A percentile compares a stretch with the other conserved stretches of the same genome.
phyloP scores from a whole-genome alignment of 805 yeast species.

The Kazachstania kunashirensis region DNA sequence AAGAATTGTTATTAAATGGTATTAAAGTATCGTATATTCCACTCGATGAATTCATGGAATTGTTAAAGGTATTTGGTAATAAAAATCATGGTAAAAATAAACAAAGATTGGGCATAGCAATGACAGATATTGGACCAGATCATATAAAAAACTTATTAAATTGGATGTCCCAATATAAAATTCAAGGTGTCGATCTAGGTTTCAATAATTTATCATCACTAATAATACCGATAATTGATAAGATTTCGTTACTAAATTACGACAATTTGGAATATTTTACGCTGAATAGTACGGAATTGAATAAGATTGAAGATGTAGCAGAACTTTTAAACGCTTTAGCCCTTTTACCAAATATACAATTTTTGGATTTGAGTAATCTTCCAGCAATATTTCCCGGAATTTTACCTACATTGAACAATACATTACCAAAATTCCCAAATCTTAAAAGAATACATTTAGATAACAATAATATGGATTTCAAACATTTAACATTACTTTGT shows the following conservation, averaged over 20 bases:
- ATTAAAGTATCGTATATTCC: constrained; percentile 48
- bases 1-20: constrained; percentile 74
- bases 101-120: constrained; percentile 64
- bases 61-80: constrained; percentile 48
- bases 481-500: constrained; percentile 49
- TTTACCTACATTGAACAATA: constrained; percentile 46
- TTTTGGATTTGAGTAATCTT: constrained; percentile 68
- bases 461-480: constrained; percentile 47
- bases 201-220: constrained; percentile 53
- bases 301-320: constrained; percentile 43
- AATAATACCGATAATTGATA: constrained; percentile 22
- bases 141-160: constrained; percentile 48
- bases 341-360: constrained; percentile 49
- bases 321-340: constrained; percentile 41
- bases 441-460: constrained; percentile 65
- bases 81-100: constrained; percentile 18
- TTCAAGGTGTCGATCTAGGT: constrained; percentile 69
- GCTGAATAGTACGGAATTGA: constrained; percentile 52
- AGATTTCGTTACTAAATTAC: constrained; percentile 13
- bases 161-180: constrained; percentile 42
- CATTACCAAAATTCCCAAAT: constrained; percentile 58
- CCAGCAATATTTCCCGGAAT: constrained; percentile 56
- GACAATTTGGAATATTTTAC: constrained; percentile 41
- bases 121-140: constrained; percentile 51
- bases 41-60: constrained; percentile 38